Conservation (phyloP, 495 filamentous ascomycete species). For the Cenococcum geophilum region DNA sequence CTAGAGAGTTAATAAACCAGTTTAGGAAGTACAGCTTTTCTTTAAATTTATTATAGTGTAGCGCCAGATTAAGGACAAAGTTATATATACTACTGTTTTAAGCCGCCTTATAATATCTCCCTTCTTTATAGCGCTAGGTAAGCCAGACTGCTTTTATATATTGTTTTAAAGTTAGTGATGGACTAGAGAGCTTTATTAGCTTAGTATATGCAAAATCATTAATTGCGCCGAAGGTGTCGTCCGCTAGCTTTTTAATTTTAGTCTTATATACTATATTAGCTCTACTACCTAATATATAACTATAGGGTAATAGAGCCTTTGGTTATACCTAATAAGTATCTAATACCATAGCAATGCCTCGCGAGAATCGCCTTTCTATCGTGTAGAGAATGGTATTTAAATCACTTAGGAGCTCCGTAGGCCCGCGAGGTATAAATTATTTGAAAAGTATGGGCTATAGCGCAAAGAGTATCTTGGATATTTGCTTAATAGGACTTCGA, state of each 20-base stretch:
- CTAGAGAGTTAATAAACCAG: conserved; percentile 1
- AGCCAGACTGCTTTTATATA: conserved; percentile 2
- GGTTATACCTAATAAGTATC: not conserved
- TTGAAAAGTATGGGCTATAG: not conserved
- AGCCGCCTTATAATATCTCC: not conserved
- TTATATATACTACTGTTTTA: conserved; percentile 1
- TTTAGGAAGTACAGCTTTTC: conserved; percentile 8
- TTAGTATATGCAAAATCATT: conserved; percentile 1
- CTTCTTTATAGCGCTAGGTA: not conserved
- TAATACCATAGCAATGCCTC: not conserved
- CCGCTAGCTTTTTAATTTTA: not conserved
- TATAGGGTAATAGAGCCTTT: too few species aligned
- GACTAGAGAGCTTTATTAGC: not conserved
- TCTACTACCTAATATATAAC: too few species aligned
- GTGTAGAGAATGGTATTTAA: not conserved
- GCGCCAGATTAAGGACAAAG: conserved; percentile 5
- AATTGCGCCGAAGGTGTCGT: conserved; percentile 2
- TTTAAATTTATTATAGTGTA: conserved; percentile 1
- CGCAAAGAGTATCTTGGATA: conserved; percentile 1
- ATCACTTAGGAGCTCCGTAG: not conserved
- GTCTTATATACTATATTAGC: conserved; percentile 5
- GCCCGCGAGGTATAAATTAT: not conserved
- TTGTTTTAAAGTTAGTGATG: not conserved
- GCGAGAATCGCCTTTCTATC: not conserved
- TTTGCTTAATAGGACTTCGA: not conserved